Evolutionary conservation across 2,329 filamentous ascomycete genomes (phyloP).

Genomic region (Gaeumannomyces tritici): DNA sequence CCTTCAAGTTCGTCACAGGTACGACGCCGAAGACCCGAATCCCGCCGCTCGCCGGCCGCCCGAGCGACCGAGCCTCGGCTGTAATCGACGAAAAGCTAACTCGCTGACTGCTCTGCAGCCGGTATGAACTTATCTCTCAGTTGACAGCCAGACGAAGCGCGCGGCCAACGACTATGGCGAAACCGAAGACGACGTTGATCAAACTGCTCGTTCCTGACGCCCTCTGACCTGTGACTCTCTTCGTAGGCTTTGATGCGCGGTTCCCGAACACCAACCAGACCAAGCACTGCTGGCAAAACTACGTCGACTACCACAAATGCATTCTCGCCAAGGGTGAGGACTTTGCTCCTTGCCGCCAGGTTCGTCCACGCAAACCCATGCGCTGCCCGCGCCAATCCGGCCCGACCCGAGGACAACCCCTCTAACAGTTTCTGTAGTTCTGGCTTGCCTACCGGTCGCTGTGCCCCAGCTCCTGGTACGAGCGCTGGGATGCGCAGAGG

Average conservation of each 20-base stretch:
- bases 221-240: background rate
- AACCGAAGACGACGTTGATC: too few relatives aligned
- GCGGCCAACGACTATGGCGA: background rate
- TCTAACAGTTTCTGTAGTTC: constrained; percentile 53
- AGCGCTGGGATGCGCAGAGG: constrained; percentile 95
- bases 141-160: background rate
- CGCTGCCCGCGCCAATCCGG: background rate
- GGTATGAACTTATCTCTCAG: constrained; percentile 22
- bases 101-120: constrained; percentile 23
- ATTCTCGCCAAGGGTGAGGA: constrained; percentile 97
- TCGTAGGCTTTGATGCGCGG: constrained; percentile 88
- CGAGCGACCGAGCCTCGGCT: constrained; percentile 2
- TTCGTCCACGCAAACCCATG: constrained; percentile 31
- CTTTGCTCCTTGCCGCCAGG: constrained; percentile 94
- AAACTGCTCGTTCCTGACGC: background rate
- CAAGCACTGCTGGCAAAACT: constrained; percentile 99
- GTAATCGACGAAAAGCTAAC: constrained; percentile 25
- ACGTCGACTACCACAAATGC: constrained; percentile 99
- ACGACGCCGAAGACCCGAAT: constrained; percentile 10
- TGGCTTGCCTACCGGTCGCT: constrained; percentile 93
- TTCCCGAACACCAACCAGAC: constrained; percentile 98
- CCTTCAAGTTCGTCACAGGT: constrained; percentile 99
- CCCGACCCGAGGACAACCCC: constrained; percentile 1
- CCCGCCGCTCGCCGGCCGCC: constrained; percentile 12
- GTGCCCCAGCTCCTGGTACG: constrained; percentile 89